Conservation (phyloP, 495 filamentous ascomycete genomes). For the Penicillium pancosmium region DNA sequence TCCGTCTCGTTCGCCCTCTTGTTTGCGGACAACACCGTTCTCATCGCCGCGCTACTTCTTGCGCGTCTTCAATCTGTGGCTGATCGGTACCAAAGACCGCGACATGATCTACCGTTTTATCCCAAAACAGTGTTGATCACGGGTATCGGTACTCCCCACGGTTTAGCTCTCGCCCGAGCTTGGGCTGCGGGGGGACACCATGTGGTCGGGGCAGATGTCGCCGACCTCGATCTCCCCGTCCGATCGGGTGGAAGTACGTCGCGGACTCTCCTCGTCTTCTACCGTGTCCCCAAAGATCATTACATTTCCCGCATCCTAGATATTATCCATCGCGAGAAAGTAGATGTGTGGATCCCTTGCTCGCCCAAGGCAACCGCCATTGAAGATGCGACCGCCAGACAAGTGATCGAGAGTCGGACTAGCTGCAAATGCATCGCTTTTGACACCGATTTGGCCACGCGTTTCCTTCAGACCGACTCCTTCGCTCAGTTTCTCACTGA, state of each 20-base stretch:
- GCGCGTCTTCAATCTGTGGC: constrained; percentile 19
- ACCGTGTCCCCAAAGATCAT: constrained; percentile 50
- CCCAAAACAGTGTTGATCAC: constrained; percentile 70
- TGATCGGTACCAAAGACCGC: constrained; percentile 22
- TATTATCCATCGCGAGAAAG: constrained; percentile 60
- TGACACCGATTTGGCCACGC: constrained; percentile 46
- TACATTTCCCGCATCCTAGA: constrained; percentile 55
- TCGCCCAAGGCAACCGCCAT: constrained; percentile 60
- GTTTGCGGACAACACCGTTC: constrained; percentile 54
- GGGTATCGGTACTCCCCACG: constrained; percentile 70
- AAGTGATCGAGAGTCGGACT: constrained; percentile 59
- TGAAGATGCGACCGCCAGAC: constrained; percentile 66
- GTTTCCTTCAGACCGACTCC: constrained; percentile 57
- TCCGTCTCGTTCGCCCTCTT: constrained; percentile 49
- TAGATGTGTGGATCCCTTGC: constrained; percentile 75
- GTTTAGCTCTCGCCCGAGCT: constrained; percentile 64
- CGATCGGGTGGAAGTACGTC: constrained; percentile 47
- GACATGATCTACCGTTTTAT: constrained; percentile 42
- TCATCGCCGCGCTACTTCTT: constrained; percentile 38
- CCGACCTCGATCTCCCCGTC: constrained; percentile 54
- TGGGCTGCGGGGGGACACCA: constrained; percentile 68
- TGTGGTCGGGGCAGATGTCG: constrained; percentile 73
- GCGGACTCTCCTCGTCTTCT: constrained; percentile 51
- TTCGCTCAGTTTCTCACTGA: constrained; percentile 59
- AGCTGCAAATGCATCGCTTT: constrained; percentile 64